Evolutionary conservation across 495 filamentous ascomycete genomes (phyloP).

Genomic region (Aspergillus kassunensis): DNA sequence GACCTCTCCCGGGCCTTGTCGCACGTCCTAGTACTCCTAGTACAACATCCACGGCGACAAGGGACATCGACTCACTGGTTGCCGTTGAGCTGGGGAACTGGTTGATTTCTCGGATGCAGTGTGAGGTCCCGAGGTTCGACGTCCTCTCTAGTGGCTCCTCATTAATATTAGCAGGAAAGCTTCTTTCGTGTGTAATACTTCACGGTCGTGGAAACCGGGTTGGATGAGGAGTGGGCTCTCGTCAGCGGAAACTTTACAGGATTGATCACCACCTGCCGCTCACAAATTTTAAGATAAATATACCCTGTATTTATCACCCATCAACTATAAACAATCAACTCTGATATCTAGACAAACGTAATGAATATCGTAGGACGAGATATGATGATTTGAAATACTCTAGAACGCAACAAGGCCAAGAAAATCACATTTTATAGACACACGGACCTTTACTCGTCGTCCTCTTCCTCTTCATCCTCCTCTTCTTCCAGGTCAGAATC

Average conservation of each 20-base stretch:
- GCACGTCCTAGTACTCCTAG: slow-evolving; percentile 11
- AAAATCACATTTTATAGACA: no score
- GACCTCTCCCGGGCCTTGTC: slow-evolving; percentile 1
- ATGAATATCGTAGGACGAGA: no score
- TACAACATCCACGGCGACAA: no score
- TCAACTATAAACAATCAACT: no score
- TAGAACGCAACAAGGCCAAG: no score
- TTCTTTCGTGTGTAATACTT: no score
- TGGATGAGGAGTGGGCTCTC: slow-evolving; percentile 31
- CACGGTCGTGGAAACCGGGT: slow-evolving; percentile 55
- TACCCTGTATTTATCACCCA: no score
- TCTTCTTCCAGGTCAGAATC: slow-evolving; percentile 20
- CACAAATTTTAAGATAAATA: no score
- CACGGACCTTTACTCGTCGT: slow-evolving; percentile 16
- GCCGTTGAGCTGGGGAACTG: not conserved
- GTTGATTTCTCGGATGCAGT: not conserved
- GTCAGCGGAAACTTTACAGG: slow-evolving; percentile 12
- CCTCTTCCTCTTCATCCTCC: slow-evolving; percentile 18
- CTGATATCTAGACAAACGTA: not conserved
- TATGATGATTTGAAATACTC: no score
- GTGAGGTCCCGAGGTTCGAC: not conserved
- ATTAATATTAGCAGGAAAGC: not conserved
- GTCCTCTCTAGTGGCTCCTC: not conserved
- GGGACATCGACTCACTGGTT: not conserved
- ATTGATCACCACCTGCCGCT: no score